Evolutionary conservation across 2,329 filamentous ascomycete species (phyloP), one percentile per base, ranked within the genome.

Genomic region (Septoria linicola): DNA sequence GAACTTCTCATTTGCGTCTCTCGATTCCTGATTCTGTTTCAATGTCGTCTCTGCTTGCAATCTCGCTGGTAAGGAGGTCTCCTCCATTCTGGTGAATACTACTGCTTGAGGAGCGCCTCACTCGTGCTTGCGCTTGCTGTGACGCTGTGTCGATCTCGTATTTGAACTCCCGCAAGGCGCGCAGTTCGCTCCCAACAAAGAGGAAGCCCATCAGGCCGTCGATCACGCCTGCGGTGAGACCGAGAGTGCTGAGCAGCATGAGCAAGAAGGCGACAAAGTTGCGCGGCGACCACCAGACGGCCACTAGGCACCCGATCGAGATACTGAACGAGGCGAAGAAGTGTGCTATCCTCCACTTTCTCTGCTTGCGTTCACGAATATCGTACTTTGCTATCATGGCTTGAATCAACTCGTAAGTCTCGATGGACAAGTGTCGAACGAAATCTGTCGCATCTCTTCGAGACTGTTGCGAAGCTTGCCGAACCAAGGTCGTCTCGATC

Each of bases 191-290:
- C 8, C 86, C 84, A 52, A 96, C 85, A 68, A 99, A 99, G 41
- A 97, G 70, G 0, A 93, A 79, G 0, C 90, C 87, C 67, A 97
- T 88, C 34, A 97, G 71, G 0, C 92, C 91, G 66, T 96, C 88
- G 16, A 96, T 68, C 2, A 89, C 80, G 0, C 92, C 92, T 3
- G 84, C 83, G 13, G 80, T 80, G 27, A 97, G 77, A 2, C 84
- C 82, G 13, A 97, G 69, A n/a, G 85, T 89, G 66, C 86, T 88
- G 16, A 95, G 66, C 2, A 97, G 71, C 71, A 90, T 82, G 42
- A 97, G 75, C 7, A 93, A 75, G 66, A 96, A 96, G 0, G 87
- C 75, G 4, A 93, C 84, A 58, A 83, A 95, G 54, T 87, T 85
- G 49, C 75, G 73, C 6, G 87, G 87, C 43, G 83, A 84, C 81